phyloP scores from a whole-genome alignment of 2,329 filamentous ascomycete genomes.

The Fusarium temperatum region DNA sequence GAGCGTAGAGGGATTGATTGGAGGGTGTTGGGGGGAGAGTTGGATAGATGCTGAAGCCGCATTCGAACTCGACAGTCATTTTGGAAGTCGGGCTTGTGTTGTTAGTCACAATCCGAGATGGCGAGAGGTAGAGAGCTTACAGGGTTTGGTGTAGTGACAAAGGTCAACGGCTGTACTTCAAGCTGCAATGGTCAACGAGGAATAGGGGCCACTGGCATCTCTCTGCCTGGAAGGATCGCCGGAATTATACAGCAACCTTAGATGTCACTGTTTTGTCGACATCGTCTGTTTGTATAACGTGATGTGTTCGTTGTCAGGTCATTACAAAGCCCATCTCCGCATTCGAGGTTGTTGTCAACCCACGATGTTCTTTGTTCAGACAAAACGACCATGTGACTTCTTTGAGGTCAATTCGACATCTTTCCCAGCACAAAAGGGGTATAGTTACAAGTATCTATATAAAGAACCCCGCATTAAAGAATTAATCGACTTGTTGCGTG shows the following conservation, averaged over 20 bases:
- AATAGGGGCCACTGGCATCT: background rate
- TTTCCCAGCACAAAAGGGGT: accelerated
- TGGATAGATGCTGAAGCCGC: constrained; percentile 1
- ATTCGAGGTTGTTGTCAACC: background rate
- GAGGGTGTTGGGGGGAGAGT: background rate
- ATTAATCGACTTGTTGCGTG: background rate
- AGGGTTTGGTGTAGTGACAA: accelerated
- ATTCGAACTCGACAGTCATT: background rate
- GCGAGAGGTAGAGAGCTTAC: accelerated
- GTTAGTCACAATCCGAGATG: background rate
- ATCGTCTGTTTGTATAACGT: background rate
- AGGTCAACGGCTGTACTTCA: background rate
- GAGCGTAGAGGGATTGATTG: background rate
- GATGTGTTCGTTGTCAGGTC: background rate
- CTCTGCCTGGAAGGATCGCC: background rate
- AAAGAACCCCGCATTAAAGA: background rate
- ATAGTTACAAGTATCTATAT: accelerated
- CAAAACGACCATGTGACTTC: background rate
- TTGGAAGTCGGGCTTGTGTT: accelerated
- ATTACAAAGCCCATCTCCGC: background rate
- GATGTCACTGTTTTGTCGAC: background rate
- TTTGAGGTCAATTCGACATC: background rate
- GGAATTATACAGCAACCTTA: accelerated
- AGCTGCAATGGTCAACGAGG: too few relatives aligned
- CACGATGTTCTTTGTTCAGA: background rate